These are phyloP conservation scores for Geotrichum citri-aurantii DNA, from an alignment of 1,139 yeast species.

Conservation along the genomic window DNA sequence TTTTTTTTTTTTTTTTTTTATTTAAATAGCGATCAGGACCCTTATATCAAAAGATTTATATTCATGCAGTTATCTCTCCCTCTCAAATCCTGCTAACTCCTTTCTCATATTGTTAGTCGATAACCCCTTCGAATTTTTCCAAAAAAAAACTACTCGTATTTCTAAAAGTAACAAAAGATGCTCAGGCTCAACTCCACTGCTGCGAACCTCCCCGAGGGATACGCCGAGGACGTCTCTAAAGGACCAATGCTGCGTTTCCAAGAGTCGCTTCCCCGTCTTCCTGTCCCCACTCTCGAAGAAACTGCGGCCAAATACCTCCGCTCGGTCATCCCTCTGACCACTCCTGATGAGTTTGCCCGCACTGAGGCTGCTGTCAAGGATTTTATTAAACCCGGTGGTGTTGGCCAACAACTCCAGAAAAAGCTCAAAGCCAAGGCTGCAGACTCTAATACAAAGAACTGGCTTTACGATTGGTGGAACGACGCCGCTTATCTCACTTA, in stretches of 20 bases:
- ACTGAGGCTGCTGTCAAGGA: slow-evolving; percentile 60
- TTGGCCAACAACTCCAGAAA: slow-evolving; percentile 63
- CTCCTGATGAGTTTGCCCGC: slow-evolving; percentile 49
- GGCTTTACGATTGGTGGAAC: slow-evolving; percentile 95
- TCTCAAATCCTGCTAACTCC: background rate
- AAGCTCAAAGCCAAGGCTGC: slow-evolving; percentile 56
- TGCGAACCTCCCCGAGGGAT: slow-evolving; percentile 29
- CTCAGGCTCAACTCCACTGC: slow-evolving; percentile 32
- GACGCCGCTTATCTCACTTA: slow-evolving; percentile 86
- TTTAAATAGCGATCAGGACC: background rate
- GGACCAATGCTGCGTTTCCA: slow-evolving; percentile 75
- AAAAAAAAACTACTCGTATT: background rate
- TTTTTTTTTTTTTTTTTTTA: background rate
- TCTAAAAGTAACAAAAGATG: background rate
- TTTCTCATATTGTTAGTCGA: background rate
- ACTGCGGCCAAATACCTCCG: slow-evolving; percentile 67
- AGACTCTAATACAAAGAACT: slow-evolving; percentile 58
- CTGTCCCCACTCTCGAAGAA: slow-evolving; percentile 75
- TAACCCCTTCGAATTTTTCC: background rate
- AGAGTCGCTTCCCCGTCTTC: slow-evolving; percentile 70
- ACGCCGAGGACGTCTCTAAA: slow-evolving; percentile 40
- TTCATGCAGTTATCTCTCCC: background rate
- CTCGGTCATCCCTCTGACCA: slow-evolving; percentile 63
- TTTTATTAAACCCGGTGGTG: slow-evolving; percentile 56
- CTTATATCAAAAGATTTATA: background rate